A percentile compares a stretch with the other conserved stretches of the same genome.
phyloP scores from a whole-genome alignment of 2,329 filamentous ascomycete genomes.

The Tolypocladium cylindrosporum region DNA sequence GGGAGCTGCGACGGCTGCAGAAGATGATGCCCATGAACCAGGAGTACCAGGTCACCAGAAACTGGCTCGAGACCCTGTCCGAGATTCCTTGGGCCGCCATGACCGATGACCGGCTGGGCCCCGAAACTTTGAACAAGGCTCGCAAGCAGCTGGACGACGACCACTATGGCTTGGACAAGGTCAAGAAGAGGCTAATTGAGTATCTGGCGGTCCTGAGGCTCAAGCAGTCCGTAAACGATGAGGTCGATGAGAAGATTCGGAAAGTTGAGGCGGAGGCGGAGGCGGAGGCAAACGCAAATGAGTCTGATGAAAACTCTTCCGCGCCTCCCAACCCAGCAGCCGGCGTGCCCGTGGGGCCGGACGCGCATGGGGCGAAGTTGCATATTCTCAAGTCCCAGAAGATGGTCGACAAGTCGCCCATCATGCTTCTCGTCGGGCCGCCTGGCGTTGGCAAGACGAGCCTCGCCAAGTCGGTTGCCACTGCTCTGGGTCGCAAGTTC shows the following conservation, averaged over 20 bases:
- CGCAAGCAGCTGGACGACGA: slow-evolving; percentile 89
- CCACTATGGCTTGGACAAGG: slow-evolving; percentile 91
- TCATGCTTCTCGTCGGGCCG: slow-evolving; percentile 83
- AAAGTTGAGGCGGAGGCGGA: slow-evolving; percentile 54
- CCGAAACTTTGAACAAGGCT: slow-evolving; percentile 67
- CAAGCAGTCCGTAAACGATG: slow-evolving; percentile 82
- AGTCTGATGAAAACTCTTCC: slow-evolving; percentile 13
- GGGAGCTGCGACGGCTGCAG: slow-evolving; percentile 76
- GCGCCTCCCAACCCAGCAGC: slow-evolving; percentile 12
- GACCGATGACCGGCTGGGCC: slow-evolving; percentile 78
- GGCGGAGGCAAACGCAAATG: slow-evolving; percentile 34
- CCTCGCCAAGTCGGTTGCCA: slow-evolving; percentile 84
- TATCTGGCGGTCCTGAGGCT: slow-evolving; percentile 93
- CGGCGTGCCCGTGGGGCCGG: slow-evolving; percentile 11
- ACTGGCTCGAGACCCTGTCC: slow-evolving; percentile 85
- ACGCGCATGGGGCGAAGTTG: slow-evolving; percentile 48
- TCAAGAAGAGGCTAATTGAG: slow-evolving; percentile 92
- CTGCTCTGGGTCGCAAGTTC: slow-evolving; percentile 87
- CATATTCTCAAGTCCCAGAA: slow-evolving; percentile 70
- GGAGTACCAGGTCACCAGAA: slow-evolving; percentile 87
- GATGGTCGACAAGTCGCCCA: slow-evolving; percentile 91
- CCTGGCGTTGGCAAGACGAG: slow-evolving; percentile 96
- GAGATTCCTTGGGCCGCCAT: slow-evolving; percentile 87
- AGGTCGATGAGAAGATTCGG: slow-evolving; percentile 69
- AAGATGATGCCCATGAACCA: slow-evolving; percentile 97